Conservation (phyloP, 805 yeast species). For the Yarrowia sp. region DNA sequence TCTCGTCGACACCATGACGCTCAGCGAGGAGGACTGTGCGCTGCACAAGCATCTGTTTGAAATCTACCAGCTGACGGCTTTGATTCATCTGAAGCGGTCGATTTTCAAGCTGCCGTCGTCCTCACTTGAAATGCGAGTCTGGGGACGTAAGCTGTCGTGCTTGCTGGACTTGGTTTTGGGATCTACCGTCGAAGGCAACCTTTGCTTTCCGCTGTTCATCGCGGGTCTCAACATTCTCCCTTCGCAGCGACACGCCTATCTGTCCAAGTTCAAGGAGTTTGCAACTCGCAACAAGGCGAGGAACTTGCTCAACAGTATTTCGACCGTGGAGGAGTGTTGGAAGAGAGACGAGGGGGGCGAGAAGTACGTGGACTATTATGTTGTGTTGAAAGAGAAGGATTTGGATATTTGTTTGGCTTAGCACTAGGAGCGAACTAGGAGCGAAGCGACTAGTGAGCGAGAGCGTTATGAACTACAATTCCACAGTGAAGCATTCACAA, state of each 20-base stretch:
- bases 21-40: conserved; percentile 52
- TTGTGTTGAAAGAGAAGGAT: conserved; percentile 59
- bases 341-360: conserved; percentile 50
- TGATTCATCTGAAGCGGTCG: conserved; percentile 64
- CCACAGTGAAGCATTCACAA: too few relatives aligned
- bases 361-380: conserved; percentile 69
- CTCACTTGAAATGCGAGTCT: conserved; percentile 59
- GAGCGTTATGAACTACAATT: too few relatives aligned
- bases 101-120: conserved; percentile 60
- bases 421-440: background rate
- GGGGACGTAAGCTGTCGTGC: conserved; percentile 53
- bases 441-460: too few relatives aligned
- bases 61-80: conserved; percentile 65
- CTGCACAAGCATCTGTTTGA: conserved; percentile 70
- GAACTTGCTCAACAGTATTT: conserved; percentile 50
- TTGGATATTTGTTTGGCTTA: conserved; percentile 60
- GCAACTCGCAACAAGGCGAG: conserved; percentile 66
- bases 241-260: conserved; percentile 31
- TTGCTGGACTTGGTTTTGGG: conserved; percentile 62
- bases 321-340: conserved; percentile 46
- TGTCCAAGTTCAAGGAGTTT: conserved; percentile 52
- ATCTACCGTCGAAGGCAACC: conserved; percentile 64
- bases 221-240: conserved; percentile 66
- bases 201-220: conserved; percentile 74
- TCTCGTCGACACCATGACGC: conserved; percentile 45